Evolutionary conservation across 2,329 filamentous ascomycete species (phyloP).

Genomic region (Dichotomopilus funicola): DNA sequence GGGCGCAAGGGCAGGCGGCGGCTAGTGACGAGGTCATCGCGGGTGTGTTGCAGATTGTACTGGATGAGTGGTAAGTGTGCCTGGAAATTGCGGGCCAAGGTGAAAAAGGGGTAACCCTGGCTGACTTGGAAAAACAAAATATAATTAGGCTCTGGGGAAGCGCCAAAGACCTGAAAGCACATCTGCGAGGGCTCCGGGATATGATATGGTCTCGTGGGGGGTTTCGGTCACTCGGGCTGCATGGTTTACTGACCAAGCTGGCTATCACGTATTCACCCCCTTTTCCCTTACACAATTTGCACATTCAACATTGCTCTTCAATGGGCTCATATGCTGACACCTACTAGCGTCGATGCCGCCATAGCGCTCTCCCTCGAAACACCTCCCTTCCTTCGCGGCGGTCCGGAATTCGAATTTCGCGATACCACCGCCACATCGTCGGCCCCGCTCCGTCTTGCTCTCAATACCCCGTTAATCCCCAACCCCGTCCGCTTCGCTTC

Average conservation of each 20-base stretch:
- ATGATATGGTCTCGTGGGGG: slow-evolving; percentile 45
- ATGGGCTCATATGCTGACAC: background rate
- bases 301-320: too few species aligned
- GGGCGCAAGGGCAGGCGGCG: slow-evolving; percentile 28
- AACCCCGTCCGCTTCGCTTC: slow-evolving; percentile 37
- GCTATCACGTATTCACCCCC: slow-evolving; percentile 38
- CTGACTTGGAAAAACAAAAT: too few species aligned
- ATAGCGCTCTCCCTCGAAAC: slow-evolving; percentile 44
- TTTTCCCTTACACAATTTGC: background rate
- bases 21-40: slow-evolving; percentile 42
- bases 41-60: slow-evolving; percentile 42
- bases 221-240: slow-evolving; percentile 39
- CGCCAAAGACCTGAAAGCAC: slow-evolving; percentile 37
- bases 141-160: slow-evolving; percentile 36
- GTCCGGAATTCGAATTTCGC: slow-evolving; percentile 36
- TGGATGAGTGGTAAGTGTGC: slow-evolving; percentile 44
- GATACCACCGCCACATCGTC: slow-evolving; percentile 28
- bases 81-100: too few species aligned
- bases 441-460: slow-evolving; percentile 36
- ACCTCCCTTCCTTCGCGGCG: slow-evolving; percentile 36
- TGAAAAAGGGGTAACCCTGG: too few species aligned
- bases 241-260: slow-evolving; percentile 42
- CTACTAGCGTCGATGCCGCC: slow-evolving; percentile 38
- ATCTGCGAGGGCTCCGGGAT: slow-evolving; percentile 41
- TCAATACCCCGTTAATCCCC: slow-evolving; percentile 43